These are phyloP conservation scores for Prunus mongolica DNA, from an alignment of 306 rosid genomes.

Conservation along the genomic window DNA sequence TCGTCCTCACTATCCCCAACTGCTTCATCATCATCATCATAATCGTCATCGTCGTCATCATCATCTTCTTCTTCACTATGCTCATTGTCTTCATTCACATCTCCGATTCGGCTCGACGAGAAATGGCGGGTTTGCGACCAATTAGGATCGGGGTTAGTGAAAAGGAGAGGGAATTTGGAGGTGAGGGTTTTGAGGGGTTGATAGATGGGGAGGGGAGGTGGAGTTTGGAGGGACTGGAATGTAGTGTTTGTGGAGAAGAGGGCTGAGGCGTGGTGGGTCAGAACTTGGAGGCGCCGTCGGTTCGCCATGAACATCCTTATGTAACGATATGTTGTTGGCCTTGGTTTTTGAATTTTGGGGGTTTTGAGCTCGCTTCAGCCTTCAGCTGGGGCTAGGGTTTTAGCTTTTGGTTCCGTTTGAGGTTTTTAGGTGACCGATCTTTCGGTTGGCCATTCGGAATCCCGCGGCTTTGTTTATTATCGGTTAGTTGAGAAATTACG, in stretches of 20 bases:
- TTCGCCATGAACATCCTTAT: slow-evolving; percentile 46
- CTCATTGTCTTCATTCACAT: slow-evolving; percentile 21
- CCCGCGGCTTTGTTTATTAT: too few relatives aligned
- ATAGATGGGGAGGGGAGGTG: slow-evolving; percentile 19
- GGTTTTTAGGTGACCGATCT: neutral
- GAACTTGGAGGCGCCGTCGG: slow-evolving; percentile 57
- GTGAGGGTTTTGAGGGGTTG: slow-evolving; percentile 20
- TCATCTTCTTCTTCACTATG: slow-evolving; percentile 13
- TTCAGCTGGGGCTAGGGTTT: slow-evolving; percentile 21
- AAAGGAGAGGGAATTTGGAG: slow-evolving; percentile 19
- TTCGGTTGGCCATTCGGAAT: neutral
- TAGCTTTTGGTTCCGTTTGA: neutral
- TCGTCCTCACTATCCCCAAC: slow-evolving; percentile 37
- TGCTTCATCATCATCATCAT: slow-evolving; percentile 25
- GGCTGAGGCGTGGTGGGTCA: slow-evolving; percentile 49
- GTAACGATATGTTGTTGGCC: neutral
- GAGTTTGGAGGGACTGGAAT: slow-evolving; percentile 22
- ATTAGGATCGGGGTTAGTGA: slow-evolving; percentile 18
- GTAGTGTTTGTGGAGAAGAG: slow-evolving; percentile 35
- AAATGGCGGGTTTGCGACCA: slow-evolving; percentile 42
- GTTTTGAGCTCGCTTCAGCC: neutral
- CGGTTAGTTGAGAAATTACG: too few relatives aligned
- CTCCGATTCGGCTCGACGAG: slow-evolving; percentile 41
- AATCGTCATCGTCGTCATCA: slow-evolving; percentile 25
- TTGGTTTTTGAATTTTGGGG: neutral